Base-by-base conservation (phyloP, 2,329 filamentous ascomycete genomes). In the Sporothrix schenckii region DNA sequence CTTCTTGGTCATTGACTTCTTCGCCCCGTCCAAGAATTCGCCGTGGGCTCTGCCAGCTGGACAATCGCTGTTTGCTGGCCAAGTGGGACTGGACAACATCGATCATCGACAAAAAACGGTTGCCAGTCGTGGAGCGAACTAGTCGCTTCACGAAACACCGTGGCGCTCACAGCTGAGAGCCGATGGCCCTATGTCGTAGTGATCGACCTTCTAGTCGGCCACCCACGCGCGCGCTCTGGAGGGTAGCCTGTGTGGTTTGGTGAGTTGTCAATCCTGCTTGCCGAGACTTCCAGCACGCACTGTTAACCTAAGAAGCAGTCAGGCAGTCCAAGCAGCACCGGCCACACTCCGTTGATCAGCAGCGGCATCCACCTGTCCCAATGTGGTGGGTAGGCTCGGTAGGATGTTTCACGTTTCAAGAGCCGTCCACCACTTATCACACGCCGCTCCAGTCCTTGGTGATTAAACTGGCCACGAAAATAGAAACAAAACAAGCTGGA, bases 391-490 rank as follows among this genome's bases (percentile, higher is more conserved):
- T 60, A 14, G 67, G 68, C 61, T 41, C 30, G 60, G 39, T 60
- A 14, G 67, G 39, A 54, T 58, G 70, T 71, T 71, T 71, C 70
- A 71, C 69, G 70, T 71, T 71, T 71, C 70, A 66, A 52, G 50
- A 69, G 44, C 47, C 58, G 39, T 21, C 50, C 39, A 27, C 69
- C 56, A 65, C 58, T 60, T 58, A 68, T 50, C 27, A 16, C 54
- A 63, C 50, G 39, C 52, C 24, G 44, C 13, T 34, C n/a, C 60
- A 53, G 56, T 71, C 70, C 70, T 71, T 71, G 66, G 66, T 68
- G 56, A 68, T 71, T 71, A 68, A 71, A 63, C 69, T 65, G 69
- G 7, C 56, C 24, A 58, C 70, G 68, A 71, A 71, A 71, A 71
- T 71, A 71, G 70, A 69, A 71, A 56, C 69, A 53, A 21, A 68